Percentiles rank a stretch among this genome's conserved stretches.
Evolutionary conservation across 78 protist species (phyloP).

Genomic region (Pigoraptor vietnamica): DNA sequence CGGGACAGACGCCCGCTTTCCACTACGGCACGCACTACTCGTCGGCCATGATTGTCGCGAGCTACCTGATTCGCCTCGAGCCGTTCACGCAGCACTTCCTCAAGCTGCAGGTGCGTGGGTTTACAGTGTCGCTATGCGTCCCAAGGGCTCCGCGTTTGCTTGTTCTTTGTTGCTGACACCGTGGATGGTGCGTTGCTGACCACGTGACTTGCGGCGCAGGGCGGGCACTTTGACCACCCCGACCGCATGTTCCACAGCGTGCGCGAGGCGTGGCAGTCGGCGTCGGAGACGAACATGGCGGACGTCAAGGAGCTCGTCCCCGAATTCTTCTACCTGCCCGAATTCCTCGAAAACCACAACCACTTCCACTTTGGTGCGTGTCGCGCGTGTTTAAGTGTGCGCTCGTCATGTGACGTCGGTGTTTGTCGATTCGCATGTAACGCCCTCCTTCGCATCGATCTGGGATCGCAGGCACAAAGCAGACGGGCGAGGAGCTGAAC

Average conservation of each 20-base stretch:
- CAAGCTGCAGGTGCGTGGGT: no score
- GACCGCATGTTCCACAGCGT: slow-evolving; percentile 75
- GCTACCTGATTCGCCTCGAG: slow-evolving; percentile 72
- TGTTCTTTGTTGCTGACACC: no score
- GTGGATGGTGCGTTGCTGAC: no score
- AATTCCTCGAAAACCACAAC: slow-evolving; percentile 60
- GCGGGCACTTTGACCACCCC: slow-evolving; percentile 84
- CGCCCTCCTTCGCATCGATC: no score
- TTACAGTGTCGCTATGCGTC: no score
- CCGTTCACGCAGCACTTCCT: slow-evolving; percentile 70
- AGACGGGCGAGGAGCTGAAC: no score
- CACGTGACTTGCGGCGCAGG: no score
- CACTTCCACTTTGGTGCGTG: slow-evolving; percentile 41
- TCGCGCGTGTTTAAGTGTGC: no score
- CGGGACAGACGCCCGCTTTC: slow-evolving; percentile 31
- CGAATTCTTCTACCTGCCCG: slow-evolving; percentile 77
- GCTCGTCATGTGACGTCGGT: no score
- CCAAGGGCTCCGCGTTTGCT: no score
- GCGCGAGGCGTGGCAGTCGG: slow-evolving; percentile 34
- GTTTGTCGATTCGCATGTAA: no score
- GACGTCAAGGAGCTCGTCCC: slow-evolving; percentile 95
- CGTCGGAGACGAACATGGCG: not conserved
- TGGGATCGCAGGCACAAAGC: slow-evolving; percentile 44
- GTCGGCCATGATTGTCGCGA: slow-evolving; percentile 51
- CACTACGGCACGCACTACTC: slow-evolving; percentile 85